Conservation (phyloP, 306 rosid genomes). For the Acacia acuminata region DNA sequence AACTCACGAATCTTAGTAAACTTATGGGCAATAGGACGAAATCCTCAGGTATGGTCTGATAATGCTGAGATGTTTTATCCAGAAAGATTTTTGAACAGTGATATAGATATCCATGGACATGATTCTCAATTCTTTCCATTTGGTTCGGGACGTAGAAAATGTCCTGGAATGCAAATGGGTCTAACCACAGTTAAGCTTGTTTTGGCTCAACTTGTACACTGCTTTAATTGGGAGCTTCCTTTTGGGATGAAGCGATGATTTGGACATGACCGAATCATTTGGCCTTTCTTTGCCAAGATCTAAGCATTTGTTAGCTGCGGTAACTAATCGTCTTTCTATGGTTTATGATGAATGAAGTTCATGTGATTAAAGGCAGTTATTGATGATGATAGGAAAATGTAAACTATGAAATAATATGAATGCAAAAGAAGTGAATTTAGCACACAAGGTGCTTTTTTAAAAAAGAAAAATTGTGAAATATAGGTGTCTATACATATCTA, state of each 20-base stretch:
- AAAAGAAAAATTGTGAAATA: too few relatives aligned
- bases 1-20: conserved; percentile 31
- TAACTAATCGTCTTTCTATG: conserved; percentile 5
- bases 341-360: neutral
- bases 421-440: too few relatives aligned
- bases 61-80: conserved; percentile 36
- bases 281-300: conserved; percentile 11
- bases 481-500: too few relatives aligned
- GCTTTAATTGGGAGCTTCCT: conserved; percentile 46
- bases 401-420: too few relatives aligned
- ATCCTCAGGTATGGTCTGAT: conserved; percentile 30
- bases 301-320: conserved; percentile 19
- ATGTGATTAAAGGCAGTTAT: neutral
- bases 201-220: conserved; percentile 43
- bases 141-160: conserved; percentile 41
- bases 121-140: conserved; percentile 34
- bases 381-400: neutral
- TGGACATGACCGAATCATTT: conserved; percentile 43
- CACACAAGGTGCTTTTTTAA: too few relatives aligned
- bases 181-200: neutral
- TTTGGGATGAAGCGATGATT: neutral
- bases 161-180: conserved; percentile 42
- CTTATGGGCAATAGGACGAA: conserved; percentile 40
- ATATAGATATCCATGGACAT: conserved; percentile 16
- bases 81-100: conserved; percentile 29